Percentiles rank a stretch among this genome's conserved stretches.
Evolutionary conservation across 371 early-diverging fungal genomes (phyloP).

Genomic region (Blyttiomyces sp.): DNA sequence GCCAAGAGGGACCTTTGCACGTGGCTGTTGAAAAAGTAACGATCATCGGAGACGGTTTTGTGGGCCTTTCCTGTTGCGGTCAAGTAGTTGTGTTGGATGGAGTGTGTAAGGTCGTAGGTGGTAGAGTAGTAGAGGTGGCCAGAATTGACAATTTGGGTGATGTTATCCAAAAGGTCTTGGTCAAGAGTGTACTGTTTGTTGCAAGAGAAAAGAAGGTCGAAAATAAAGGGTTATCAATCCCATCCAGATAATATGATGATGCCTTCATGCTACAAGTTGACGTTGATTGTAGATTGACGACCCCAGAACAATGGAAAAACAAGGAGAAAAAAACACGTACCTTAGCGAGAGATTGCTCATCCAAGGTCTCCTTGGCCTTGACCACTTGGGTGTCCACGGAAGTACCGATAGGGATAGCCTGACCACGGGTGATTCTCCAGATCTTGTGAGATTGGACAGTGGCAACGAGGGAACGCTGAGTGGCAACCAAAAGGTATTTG

Average conservation of each 20-base stretch:
- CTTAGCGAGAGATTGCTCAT: conserved; percentile 26
- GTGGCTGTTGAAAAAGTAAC: conserved; percentile 46
- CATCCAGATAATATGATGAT: background rate
- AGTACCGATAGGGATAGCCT: conserved; percentile 31
- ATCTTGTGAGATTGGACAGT: conserved; percentile 50
- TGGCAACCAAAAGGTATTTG: conserved; percentile 40
- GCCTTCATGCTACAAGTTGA: too few species aligned
- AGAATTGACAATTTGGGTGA: conserved; percentile 33
- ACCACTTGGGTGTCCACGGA: conserved; percentile 4
- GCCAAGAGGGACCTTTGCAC: conserved; percentile 31
- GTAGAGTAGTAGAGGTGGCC: conserved; percentile 48
- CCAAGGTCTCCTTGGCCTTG: background rate
- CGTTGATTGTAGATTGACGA: too few species aligned
- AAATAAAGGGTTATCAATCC: background rate
- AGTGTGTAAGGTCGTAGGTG: conserved; percentile 52
- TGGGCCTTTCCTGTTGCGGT: conserved; percentile 6
- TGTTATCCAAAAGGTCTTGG: conserved; percentile 29
- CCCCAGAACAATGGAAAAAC: too few species aligned
- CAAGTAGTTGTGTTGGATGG: conserved; percentile 47
- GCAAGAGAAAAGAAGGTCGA: background rate
- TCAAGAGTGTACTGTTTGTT: conserved; percentile 31
- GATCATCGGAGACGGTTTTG: conserved; percentile 40
- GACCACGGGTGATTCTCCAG: conserved; percentile 39
- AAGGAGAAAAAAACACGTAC: too few species aligned
- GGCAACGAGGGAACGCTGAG: conserved; percentile 37